Evolutionary conservation across 371 early-diverging fungal species (phyloP).

Genomic region (Apophysomyces variabilis): DNA sequence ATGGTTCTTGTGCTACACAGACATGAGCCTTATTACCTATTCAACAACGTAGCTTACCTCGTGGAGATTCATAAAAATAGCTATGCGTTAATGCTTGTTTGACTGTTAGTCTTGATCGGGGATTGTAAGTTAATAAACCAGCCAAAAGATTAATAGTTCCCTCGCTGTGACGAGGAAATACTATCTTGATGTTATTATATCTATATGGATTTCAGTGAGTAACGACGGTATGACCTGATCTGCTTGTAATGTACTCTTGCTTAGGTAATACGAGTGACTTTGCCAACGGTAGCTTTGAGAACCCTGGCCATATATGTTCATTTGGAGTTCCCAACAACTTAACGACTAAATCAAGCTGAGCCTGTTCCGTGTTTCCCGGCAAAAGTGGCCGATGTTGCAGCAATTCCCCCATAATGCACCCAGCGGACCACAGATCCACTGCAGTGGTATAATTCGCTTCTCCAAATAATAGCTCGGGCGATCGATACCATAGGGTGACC

Average conservation of each 20-base stretch:
- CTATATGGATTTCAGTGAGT: conserved; percentile 27
- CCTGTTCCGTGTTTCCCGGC: conserved; percentile 81
- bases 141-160: conserved; percentile 75
- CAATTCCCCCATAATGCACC: conserved; percentile 88
- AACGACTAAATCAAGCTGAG: conserved; percentile 77
- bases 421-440: conserved; percentile 93
- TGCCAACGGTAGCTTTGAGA: conserved; percentile 65
- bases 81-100: conserved; percentile 77
- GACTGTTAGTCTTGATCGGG: conserved; percentile 72
- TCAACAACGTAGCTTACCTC: conserved; percentile 20
- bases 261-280: conserved; percentile 53
- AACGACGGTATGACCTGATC: not conserved
- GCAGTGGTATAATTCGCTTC: conserved; percentile 77
- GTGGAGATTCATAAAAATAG: conserved; percentile 77
- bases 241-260: conserved; percentile 46
- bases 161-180: conserved; percentile 65
- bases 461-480: conserved; percentile 92
- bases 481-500: conserved; percentile 96
- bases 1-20: conserved; percentile 55
- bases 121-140: conserved; percentile 81
- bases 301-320: conserved; percentile 82
- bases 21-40: not conserved
- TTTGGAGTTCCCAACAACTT: conserved; percentile 81
- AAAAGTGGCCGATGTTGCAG: conserved; percentile 76
- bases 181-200: conserved; percentile 58